Evolutionary conservation across 2,329 filamentous ascomycete genomes (phyloP).

Genomic region (Gaeumannomyces tritici): DNA sequence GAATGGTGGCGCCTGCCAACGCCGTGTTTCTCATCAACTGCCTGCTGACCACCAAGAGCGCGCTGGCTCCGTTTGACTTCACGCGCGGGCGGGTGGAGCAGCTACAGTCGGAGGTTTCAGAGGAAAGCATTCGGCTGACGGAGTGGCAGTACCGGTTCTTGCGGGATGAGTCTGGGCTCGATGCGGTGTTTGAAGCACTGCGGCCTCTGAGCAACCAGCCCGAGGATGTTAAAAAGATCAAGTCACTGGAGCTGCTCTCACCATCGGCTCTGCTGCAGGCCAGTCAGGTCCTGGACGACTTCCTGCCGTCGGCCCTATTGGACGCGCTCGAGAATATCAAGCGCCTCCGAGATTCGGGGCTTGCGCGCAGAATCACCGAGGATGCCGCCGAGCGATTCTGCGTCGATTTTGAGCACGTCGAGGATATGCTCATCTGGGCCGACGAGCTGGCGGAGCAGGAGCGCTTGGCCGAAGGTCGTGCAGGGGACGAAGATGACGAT

Average conservation of each 20-base stretch:
- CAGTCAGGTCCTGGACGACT: conserved; percentile 75
- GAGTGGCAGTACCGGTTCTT: conserved; percentile 66
- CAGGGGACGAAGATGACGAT: conserved; percentile 11
- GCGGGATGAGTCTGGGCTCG: conserved; percentile 63
- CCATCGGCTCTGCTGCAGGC: conserved; percentile 51
- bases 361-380: conserved; percentile 70
- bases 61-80: conserved; percentile 54
- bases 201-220: conserved; percentile 24
- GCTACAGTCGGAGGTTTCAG: conserved; percentile 46
- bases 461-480: conserved; percentile 2
- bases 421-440: conserved; percentile 35
- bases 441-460: conserved; percentile 22
- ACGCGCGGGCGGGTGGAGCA: conserved; percentile 43
- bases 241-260: conserved; percentile 45
- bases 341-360: conserved; percentile 58
- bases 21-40: conserved; percentile 70
- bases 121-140: conserved; percentile 47
- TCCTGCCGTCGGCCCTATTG: conserved; percentile 85
- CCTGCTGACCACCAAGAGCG: conserved; percentile 45
- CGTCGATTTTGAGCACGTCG: conserved; percentile 62
- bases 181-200: conserved; percentile 51
- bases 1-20: conserved; percentile 47
- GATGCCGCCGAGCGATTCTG: conserved; percentile 79
- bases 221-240: conserved; percentile 44
- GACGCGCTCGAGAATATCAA: conserved; percentile 80